These are phyloP conservation scores for Diaporthe citriasiana DNA, from an alignment of 2,329 filamentous ascomycete species.

Conservation along the genomic window DNA sequence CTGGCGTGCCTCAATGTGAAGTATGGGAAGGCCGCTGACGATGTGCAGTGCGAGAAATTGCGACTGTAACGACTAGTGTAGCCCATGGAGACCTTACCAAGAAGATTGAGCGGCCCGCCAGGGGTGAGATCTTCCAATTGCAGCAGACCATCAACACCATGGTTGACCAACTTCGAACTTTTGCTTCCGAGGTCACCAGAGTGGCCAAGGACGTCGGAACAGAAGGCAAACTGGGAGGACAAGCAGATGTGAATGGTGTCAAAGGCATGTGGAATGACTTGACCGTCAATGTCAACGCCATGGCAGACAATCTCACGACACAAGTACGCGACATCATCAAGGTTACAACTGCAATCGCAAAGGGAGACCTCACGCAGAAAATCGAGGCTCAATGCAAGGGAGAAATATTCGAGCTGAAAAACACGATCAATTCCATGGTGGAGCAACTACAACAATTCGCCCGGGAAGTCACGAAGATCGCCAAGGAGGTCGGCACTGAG, in stretches of 20 bases:
- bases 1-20: neutral
- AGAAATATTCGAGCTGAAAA: conserved; percentile 95
- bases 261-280: conserved; percentile 92
- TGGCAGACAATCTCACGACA: conserved; percentile 89
- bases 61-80: conserved; percentile 86
- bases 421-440: conserved; percentile 99
- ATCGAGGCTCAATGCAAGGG: conserved; percentile 93
- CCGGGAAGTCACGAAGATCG: conserved; percentile 95
- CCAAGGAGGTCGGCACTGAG: conserved; percentile 96
- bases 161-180: conserved; percentile 87
- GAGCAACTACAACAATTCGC: conserved; percentile 98
- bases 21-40: neutral
- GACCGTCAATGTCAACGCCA: conserved; percentile 88
- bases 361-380: conserved; percentile 95
- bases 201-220: conserved; percentile 88
- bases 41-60: conserved; percentile 80
- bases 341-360: conserved; percentile 79
- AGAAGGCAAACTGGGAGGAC: conserved; percentile 85
- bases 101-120: conserved; percentile 85
- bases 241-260: conserved; percentile 86
- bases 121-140: conserved; percentile 85
- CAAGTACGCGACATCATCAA: conserved; percentile 96
- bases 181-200: conserved; percentile 86
- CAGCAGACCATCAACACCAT: conserved; percentile 92
- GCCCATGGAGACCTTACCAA: conserved; percentile 87